Conservation (phyloP, 257 asterid genomes). For the Solanum peruvianum region DNA sequence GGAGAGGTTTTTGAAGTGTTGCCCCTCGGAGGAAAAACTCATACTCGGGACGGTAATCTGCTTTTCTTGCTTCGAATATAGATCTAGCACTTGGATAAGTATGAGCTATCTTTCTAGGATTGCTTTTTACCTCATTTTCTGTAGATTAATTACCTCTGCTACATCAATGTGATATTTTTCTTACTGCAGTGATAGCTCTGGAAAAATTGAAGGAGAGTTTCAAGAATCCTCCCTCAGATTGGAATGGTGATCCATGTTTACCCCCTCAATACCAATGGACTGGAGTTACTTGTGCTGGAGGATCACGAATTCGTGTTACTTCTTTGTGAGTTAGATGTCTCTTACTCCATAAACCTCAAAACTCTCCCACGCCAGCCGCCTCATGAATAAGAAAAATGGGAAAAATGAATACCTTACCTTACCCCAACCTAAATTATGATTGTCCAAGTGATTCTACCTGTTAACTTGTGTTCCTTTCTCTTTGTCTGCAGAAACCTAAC, state of each 20-base stretch:
- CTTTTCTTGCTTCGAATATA: not conserved
- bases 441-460: not conserved
- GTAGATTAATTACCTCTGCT: not conserved
- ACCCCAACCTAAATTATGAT: not conserved
- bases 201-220: slow-evolving; percentile 48
- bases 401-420: not conserved
- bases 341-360: not conserved
- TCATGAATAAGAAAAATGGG: not conserved
- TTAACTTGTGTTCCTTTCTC: not conserved
- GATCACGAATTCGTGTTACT: slow-evolving; percentile 52
- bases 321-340: slow-evolving; percentile 52
- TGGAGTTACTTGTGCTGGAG: slow-evolving; percentile 74
- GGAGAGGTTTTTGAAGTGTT: slow-evolving; percentile 79
- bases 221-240: slow-evolving; percentile 68
- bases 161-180: not conserved
- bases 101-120: not conserved
- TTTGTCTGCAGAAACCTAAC: slow-evolving; percentile 56
- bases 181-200: slow-evolving; percentile 59
- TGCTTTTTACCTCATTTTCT: not conserved
- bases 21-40: slow-evolving; percentile 63
- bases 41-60: slow-evolving; percentile 63
- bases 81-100: not conserved
- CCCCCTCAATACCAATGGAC: slow-evolving; percentile 78
- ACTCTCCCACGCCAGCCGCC: not conserved
- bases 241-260: slow-evolving; percentile 95